These are phyloP conservation scores for Corymbia calophylla DNA, from an alignment of 441 rosid species.

Conservation along the genomic window DNA sequence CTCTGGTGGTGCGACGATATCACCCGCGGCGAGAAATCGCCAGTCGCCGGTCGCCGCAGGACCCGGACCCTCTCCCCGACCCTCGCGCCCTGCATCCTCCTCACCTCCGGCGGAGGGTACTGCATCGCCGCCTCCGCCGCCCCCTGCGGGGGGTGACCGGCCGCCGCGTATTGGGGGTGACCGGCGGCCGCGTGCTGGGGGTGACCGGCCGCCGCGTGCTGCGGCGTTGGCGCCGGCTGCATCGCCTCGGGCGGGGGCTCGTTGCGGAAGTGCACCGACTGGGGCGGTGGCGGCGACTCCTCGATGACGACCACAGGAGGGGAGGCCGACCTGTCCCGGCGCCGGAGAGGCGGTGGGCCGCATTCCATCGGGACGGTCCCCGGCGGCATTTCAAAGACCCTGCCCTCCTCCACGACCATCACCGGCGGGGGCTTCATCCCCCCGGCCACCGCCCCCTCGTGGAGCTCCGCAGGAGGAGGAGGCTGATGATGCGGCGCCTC, in stretches of 20 bases:
- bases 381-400: slow-evolving; percentile 37
- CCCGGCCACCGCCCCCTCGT: slow-evolving; percentile 7
- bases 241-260: slow-evolving; percentile 8
- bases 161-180: neutral
- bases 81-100: slow-evolving; percentile 58
- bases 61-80: slow-evolving; percentile 45
- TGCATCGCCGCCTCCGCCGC: neutral
- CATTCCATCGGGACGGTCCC: neutral
- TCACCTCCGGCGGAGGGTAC: slow-evolving; percentile 37
- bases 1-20: slow-evolving; percentile 17
- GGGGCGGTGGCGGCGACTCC: slow-evolving; percentile 44
- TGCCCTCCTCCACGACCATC: slow-evolving; percentile 47
- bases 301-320: slow-evolving; percentile 47
- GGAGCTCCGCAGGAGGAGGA: slow-evolving; percentile 5
- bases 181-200: neutral
- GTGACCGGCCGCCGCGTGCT: neutral
- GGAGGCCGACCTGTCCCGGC: slow-evolving; percentile 23
- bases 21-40: slow-evolving; percentile 68
- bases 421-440: slow-evolving; percentile 8
- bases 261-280: slow-evolving; percentile 23
- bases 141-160: neutral
- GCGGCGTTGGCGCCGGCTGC: slow-evolving; percentile 10
- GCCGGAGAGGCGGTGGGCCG: slow-evolving; percentile 13
- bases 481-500: slow-evolving; percentile 11
- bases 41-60: slow-evolving; percentile 34